Evolutionary conservation across 352 stramenopile species (phyloP), one percentile per base, ranked within the genome.

Genomic region (Aphanomyces cochlioides): DNA sequence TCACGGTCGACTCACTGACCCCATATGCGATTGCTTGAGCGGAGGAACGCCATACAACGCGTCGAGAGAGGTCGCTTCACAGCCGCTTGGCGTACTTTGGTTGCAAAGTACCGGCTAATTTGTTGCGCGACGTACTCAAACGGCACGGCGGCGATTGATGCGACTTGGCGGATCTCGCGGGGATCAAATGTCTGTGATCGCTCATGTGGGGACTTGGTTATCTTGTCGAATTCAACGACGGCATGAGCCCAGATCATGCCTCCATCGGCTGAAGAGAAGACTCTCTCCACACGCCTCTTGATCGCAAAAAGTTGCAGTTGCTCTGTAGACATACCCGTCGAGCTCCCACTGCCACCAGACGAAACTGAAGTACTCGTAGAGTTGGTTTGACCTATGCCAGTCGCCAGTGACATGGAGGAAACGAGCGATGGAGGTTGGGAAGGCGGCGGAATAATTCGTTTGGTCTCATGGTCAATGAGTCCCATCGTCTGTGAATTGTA

Each of bases 91-190:
- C 88, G 84, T 2, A 93, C 70, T 64, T 88, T 81, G n/a, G 82
- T 80, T 19, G 84, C 86, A 74, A 93, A 93, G 70, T 85, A 93
- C n/a, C 80, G 79, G 59, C 84, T 89, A 36, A 92, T 77, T 56
- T 87, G 79, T 0, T 83, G 84, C 4, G 80, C 86, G 19, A 92
- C 69, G 77, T 74, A 85, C 38, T 90, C 82, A 39, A 93, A 72
- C 5, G 84, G 80, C 41, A 90, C 39, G 0, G 64, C 12, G 5
- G 36, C 43, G 7, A 56, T 6, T 12, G 19, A 19, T 2, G 59
- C 59, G 38, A 66, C 57, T 7, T 50, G 15, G 21, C n/a, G 57
- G 41, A 67, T 41, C 12, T 57, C 47, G 17, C 21, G 28, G 0
- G 15, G 12, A 21, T 69, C 63, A 13, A 69, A 15, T 10, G 63